Evolutionary conservation across 805 yeast genomes (phyloP), one percentile per base, ranked within the genome.

Genomic region (Ogataea zsoltii): DNA sequence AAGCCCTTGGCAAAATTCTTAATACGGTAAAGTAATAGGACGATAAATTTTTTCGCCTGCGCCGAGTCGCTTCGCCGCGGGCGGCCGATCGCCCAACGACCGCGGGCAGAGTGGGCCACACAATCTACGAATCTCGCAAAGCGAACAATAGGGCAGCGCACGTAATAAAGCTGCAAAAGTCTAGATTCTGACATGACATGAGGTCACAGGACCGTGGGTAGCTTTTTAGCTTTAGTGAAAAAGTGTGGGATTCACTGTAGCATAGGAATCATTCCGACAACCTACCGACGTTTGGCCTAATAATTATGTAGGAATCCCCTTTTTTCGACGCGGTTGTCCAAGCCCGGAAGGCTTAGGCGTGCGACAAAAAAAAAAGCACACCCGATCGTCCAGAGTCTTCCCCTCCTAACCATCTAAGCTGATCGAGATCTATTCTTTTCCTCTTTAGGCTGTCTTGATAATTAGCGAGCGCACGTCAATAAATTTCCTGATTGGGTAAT

Each of bases 391-490:
- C 25, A 13, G 14, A 13, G 23, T 25, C 19, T 11, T 5, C 30
- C 31, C 31, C 23, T 15, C 17, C 7, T 15, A 10, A 10, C 18
- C 23, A 28, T 29, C 30, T 28, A 12, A 15, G 21, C 13, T n/a
- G 38, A 35, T 14, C 38, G 18, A 23, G 38, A 35, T 35, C 38
- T 18, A 14, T 25, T 7, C n/a, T 19, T 28, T 35, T 25, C 38
- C 38, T 31, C 38, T 35, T 35, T 35, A 3, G 38, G 38, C 11
- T 14, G 18, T 15, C n/a, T 13, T 23, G n/a, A 25, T 21, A 35
- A 35, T 35, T 35, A 35, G 38, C 38, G 13, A 25, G 38, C 31
- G 16, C 38, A 35, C 38, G 38, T 35, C 38, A 35, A 25, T 23
- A 35, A 25, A 35, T n/a, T 25, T 7, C 38, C 38, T 28, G 21